Evolutionary conservation across 164 flowering plant species (phyloP).

Genomic region (Stephania yunnanensis): DNA sequence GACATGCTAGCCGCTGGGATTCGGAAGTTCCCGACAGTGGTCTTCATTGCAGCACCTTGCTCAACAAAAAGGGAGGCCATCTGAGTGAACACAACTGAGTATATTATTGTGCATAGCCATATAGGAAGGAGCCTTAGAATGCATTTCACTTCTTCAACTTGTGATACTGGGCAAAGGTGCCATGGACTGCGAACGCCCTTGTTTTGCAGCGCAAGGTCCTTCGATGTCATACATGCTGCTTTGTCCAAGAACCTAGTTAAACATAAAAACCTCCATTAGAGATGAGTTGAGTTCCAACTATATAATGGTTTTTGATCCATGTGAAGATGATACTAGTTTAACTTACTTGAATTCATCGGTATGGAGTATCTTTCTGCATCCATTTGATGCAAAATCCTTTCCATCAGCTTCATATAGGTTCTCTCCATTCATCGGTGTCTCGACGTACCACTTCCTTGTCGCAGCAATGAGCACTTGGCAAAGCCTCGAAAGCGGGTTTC

Average conservation of each 20-base stretch:
- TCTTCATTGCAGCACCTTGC: slow-evolving; percentile 89
- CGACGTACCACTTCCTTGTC: slow-evolving; percentile 47
- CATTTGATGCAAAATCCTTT: slow-evolving; percentile 31
- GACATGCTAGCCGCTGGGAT: slow-evolving; percentile 97
- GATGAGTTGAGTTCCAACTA: neutral
- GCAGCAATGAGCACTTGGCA: slow-evolving; percentile 74
- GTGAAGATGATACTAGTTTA: neutral
- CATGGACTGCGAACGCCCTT: slow-evolving; percentile 41
- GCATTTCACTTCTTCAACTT: slow-evolving; percentile 93
- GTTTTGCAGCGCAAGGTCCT: slow-evolving; percentile 33
- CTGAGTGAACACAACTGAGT: slow-evolving; percentile 88
- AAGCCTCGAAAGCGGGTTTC: slow-evolving; percentile 75
- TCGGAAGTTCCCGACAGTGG: slow-evolving; percentile 46
- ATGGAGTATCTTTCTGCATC: slow-evolving; percentile 58
- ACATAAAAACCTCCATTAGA: slow-evolving; percentile 4
- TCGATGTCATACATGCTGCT: slow-evolving; percentile 54
- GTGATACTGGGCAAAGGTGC: slow-evolving; percentile 73
- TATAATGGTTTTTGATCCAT: neutral
- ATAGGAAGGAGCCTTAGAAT: slow-evolving; percentile 79
- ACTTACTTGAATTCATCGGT: slow-evolving; percentile 78
- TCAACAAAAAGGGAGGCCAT: slow-evolving; percentile 96
- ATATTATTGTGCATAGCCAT: slow-evolving; percentile 89
- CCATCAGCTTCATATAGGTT: slow-evolving; percentile 42
- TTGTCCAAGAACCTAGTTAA: slow-evolving; percentile 68
- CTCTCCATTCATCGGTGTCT: slow-evolving; percentile 32